phyloP scores from a whole-genome alignment of 2,329 filamentous ascomycete species.

The Cladosporium phlei region DNA sequence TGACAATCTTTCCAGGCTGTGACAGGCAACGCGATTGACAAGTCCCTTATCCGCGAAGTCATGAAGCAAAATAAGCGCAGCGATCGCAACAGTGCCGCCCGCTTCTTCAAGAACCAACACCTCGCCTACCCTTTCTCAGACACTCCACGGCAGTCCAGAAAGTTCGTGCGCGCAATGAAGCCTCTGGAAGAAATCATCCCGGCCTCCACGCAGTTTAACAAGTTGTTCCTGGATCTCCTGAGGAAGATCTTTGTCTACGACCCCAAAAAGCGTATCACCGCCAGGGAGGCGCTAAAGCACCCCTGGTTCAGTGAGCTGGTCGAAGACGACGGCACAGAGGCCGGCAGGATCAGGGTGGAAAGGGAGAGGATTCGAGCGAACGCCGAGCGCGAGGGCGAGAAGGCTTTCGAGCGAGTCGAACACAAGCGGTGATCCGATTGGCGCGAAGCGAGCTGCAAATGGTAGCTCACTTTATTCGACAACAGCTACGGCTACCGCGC shows the following conservation, averaged over 20 bases:
- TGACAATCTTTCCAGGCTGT: conserved; percentile 24
- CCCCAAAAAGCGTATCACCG: conserved; percentile 60
- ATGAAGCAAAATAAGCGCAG: conserved; percentile 24
- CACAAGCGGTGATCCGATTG: conserved; percentile 7
- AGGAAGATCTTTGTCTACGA: conserved; percentile 63
- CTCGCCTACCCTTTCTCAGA: conserved; percentile 61
- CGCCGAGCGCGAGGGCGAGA: conserved; percentile 10
- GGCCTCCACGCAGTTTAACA: conserved; percentile 53
- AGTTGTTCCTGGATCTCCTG: conserved; percentile 58
- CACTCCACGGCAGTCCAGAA: conserved; percentile 58
- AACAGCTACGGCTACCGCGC: too few relatives aligned
- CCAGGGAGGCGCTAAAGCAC: conserved; percentile 61
- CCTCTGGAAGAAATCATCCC: conserved; percentile 58
- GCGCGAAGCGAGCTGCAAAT: neutral
- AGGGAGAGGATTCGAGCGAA: conserved; percentile 23
- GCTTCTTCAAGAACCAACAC: conserved; percentile 40
- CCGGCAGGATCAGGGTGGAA: conserved; percentile 48
- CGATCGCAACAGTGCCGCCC: conserved; percentile 26
- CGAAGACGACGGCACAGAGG: conserved; percentile 63
- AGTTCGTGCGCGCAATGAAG: conserved; percentile 67
- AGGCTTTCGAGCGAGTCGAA: conserved; percentile 3
- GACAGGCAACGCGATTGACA: conserved; percentile 29
- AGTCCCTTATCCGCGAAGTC: conserved; percentile 31
- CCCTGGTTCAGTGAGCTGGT: conserved; percentile 62
- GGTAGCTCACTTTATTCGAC: too few relatives aligned